Conservation (phyloP, 441 rosid species). For the Heliophila coronopifolia region DNA sequence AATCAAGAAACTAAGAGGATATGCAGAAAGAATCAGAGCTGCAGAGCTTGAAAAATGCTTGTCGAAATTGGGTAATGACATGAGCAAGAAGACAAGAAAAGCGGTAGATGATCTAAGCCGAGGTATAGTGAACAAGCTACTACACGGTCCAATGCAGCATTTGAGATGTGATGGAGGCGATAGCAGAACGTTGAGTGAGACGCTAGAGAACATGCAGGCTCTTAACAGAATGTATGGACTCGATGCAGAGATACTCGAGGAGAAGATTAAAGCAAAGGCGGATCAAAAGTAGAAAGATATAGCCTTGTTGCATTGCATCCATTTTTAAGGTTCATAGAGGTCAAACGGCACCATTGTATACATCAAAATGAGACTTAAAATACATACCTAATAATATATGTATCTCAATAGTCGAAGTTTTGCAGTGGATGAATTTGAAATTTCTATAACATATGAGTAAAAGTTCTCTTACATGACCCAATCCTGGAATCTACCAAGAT, state of each 20-base stretch:
- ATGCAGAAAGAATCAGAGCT: constrained; percentile 64
- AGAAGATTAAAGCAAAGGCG: constrained; percentile 71
- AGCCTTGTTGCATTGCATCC: too few relatives aligned
- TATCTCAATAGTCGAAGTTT: too few relatives aligned
- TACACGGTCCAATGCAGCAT: constrained; percentile 98
- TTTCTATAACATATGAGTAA: constrained; percentile 1
- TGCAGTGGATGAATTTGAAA: background rate
- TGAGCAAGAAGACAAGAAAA: constrained; percentile 70
- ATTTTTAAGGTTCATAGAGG: constrained; percentile 13
- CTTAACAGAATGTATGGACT: constrained; percentile 88
- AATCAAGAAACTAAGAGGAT: constrained; percentile 81
- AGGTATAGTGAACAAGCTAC: constrained; percentile 73
- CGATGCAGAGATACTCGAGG: constrained; percentile 72
- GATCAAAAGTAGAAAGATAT: constrained; percentile 40
- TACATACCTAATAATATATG: too few relatives aligned
- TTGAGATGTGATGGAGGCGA: constrained; percentile 74
- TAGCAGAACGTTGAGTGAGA: constrained; percentile 64
- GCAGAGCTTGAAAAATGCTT: constrained; percentile 71
- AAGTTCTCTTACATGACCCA: constrained; percentile 23
- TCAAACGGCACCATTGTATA: constrained; percentile 8
- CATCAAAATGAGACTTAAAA: too few relatives aligned
- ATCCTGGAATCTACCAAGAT: constrained; percentile 22
- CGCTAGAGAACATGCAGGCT: constrained; percentile 91
- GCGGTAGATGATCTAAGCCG: constrained; percentile 82
- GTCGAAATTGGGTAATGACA: constrained; percentile 67